Evolutionary conservation across 257 asterid species (phyloP), one percentile per base, ranked within the genome.

Genomic region (Ilex asprella): DNA sequence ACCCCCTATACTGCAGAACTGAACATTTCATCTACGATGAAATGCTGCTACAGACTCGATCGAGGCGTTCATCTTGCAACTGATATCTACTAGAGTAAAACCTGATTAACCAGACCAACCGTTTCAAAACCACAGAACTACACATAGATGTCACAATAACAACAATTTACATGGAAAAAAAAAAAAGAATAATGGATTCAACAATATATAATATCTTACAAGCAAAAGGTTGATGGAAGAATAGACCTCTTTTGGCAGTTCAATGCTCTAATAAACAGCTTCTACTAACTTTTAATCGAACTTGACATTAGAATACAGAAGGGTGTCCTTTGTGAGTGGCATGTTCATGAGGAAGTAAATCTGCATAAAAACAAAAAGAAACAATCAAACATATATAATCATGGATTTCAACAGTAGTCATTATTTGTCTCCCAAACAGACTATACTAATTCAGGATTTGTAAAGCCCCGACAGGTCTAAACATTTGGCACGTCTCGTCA

Each of bases 241-340:
- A 35, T 54, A 51, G 54, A 60, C 67, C 58, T 61, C 70, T 67
- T 39, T 35, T 35, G 27, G 66, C 29, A 69, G 61, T 68, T 70
- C 60, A 55, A 61, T n/a, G 71, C 68, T 56, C 57, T 60, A 46
- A 67, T 11, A 56, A 49, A 53, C 39, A 39, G 56, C 65, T 49
- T n/a, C 59, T 9, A 10, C 30, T 2, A 56, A 72, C 39, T 30
- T 68, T 76, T 70, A 88, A 78, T 92, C 99, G 58, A 92, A 91
- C 86, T 86, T 89, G 67, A 92, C 97, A 54, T 85, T 92, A 39
- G 95, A 89, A 76, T 92, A 92, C 51, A 92, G 76, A 75, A 92
- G 95, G 55, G 99, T 92, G 81, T 92, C 99, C 85, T 79, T 85
- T 74, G 99, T 89, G 68, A 92, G 70, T 59, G 99, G 84, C 99